Evolutionary conservation across 2,329 filamentous ascomycete species (phyloP).

Genomic region (Chrysosporium keratinophilum): DNA sequence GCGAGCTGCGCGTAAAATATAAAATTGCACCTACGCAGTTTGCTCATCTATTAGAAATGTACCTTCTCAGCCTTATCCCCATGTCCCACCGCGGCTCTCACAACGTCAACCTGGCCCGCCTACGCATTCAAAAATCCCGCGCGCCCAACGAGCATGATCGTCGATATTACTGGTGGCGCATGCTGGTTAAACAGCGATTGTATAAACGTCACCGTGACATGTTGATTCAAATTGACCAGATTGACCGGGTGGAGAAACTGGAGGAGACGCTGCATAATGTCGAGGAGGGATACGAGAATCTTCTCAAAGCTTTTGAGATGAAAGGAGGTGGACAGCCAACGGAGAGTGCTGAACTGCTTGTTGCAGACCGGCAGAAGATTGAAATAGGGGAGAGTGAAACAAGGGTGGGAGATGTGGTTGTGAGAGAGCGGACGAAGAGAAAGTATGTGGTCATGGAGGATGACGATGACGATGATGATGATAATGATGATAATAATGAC

Average conservation of each 20-base stretch:
- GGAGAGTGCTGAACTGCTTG: slow-evolving; percentile 12
- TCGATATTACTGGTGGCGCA: slow-evolving; percentile 55
- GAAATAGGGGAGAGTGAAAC: slow-evolving; percentile 21
- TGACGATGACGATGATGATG: slow-evolving; percentile 13
- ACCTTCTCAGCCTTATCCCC: slow-evolving; percentile 49
- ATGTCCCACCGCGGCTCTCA: slow-evolving; percentile 37
- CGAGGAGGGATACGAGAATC: slow-evolving; percentile 48
- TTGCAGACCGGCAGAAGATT: slow-evolving; percentile 17
- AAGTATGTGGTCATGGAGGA: slow-evolving; percentile 22
- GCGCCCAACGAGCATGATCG: slow-evolving; percentile 46
- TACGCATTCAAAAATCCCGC: slow-evolving; percentile 38
- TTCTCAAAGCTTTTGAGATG: slow-evolving; percentile 37
- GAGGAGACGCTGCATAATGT: slow-evolving; percentile 49
- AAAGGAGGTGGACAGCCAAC: slow-evolving; percentile 21
- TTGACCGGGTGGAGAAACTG: slow-evolving; percentile 49
- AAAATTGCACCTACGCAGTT: slow-evolving; percentile 55
- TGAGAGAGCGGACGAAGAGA: slow-evolving; percentile 23
- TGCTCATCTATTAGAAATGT: slow-evolving; percentile 52
- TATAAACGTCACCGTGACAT: slow-evolving; percentile 51
- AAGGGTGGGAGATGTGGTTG: slow-evolving; percentile 17
- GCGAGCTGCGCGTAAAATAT: slow-evolving; percentile 41
- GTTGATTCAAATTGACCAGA: slow-evolving; percentile 48
- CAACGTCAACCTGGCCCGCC: slow-evolving; percentile 42
- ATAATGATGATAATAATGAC: not conserved
- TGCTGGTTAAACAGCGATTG: slow-evolving; percentile 53